Conservation (phyloP, 2,329 filamentous ascomycete species). For the Exophiala mesophila region DNA sequence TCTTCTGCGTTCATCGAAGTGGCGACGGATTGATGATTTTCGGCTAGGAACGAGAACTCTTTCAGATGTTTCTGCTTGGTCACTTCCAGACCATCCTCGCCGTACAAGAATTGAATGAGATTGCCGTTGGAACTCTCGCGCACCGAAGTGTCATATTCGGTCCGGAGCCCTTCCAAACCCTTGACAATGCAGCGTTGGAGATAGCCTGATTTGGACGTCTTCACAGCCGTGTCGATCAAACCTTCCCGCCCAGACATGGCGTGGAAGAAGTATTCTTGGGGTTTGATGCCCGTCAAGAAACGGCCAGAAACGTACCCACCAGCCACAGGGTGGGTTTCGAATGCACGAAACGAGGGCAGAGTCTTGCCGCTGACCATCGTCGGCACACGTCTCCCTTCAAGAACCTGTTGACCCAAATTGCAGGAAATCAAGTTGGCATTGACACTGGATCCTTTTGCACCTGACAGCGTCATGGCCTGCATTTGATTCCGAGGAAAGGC, state of each 20-base stretch:
- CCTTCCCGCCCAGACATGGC: slow-evolving; percentile 98
- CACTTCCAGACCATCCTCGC: slow-evolving; percentile 91
- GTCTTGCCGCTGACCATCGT: slow-evolving; percentile 98
- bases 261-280: slow-evolving; percentile 99
- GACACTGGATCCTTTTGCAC: slow-evolving; percentile 86
- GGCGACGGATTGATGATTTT: slow-evolving; percentile 77
- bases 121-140: slow-evolving; percentile 83
- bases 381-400: slow-evolving; percentile 91
- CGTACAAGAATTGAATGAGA: slow-evolving; percentile 91
- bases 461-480: slow-evolving; percentile 97
- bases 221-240: slow-evolving; percentile 89
- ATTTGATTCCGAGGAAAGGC: slow-evolving; percentile 96
- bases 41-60: slow-evolving; percentile 83
- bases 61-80: slow-evolving; percentile 88
- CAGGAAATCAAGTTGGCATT: slow-evolving; percentile 98
- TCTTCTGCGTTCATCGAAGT: slow-evolving; percentile 67
- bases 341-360: slow-evolving; percentile 86
- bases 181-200: slow-evolving; percentile 96
- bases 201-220: slow-evolving; percentile 95
- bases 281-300: slow-evolving; percentile 95
- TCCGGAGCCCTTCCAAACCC: slow-evolving; percentile 90
- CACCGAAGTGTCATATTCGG: slow-evolving; percentile 90
- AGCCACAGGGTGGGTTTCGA: slow-evolving; percentile 80
- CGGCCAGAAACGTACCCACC: slow-evolving; percentile 92
- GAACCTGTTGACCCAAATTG: slow-evolving; percentile 91